Conservation (phyloP, 495 filamentous ascomycete species). For the Penicillium maclennaniae region DNA sequence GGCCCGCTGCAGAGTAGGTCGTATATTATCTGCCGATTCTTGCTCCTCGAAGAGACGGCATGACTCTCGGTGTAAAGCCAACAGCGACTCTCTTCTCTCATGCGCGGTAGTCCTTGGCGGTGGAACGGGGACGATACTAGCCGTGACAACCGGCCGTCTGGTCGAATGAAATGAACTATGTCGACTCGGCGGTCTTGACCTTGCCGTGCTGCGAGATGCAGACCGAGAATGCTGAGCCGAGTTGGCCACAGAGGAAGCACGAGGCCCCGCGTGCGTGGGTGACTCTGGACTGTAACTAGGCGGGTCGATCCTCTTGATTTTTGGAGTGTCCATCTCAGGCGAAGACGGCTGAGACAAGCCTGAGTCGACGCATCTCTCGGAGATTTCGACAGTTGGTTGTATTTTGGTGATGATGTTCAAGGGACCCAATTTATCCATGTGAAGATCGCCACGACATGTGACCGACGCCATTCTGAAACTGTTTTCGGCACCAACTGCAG, state of each 20-base stretch:
- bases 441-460: constrained; percentile 30
- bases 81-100: constrained; percentile 33
- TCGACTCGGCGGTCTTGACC: constrained; percentile 29
- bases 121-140: constrained; percentile 29
- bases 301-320: constrained; percentile 20
- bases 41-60: constrained; percentile 43
- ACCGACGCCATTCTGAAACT: constrained; percentile 21
- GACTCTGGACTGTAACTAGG: constrained; percentile 11
- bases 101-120: constrained; percentile 17
- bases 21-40: constrained; percentile 5
- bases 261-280: constrained; percentile 12
- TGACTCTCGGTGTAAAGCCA: constrained; percentile 45
- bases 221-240: constrained; percentile 30
- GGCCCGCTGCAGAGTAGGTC: constrained; percentile 1
- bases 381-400: constrained; percentile 10
- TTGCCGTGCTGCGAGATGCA: constrained; percentile 29
- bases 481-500: neutral
- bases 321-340: constrained; percentile 21
- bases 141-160: constrained; percentile 22
- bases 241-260: constrained; percentile 22
- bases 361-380: constrained; percentile 8
- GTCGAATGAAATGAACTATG: constrained; percentile 33
- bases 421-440: constrained; percentile 12
- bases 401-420: constrained; percentile 11
- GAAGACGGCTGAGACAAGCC: neutral